These are phyloP conservation scores for Panicum miliaceum DNA, from an alignment of 176 grass and related monocot genomes.

Conservation along the genomic window DNA sequence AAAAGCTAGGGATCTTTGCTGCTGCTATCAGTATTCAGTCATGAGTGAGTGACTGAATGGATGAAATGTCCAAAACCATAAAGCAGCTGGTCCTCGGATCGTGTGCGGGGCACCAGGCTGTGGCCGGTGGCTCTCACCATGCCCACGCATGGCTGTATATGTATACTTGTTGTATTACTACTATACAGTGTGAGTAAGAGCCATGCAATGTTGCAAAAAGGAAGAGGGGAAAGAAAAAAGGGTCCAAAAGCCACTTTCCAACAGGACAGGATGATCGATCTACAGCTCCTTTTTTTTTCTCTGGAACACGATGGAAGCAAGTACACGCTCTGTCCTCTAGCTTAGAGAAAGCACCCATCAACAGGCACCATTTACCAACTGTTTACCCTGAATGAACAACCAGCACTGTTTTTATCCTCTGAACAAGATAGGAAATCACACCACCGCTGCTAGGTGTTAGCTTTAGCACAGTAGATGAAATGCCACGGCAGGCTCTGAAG, in stretches of 20 bases:
- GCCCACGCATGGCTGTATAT: not conserved
- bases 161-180: not conserved
- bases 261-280: not conserved
- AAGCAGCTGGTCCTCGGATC: conserved; percentile 38
- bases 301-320: conserved; percentile 24
- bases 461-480: not conserved
- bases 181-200: not conserved
- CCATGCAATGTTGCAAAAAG: conserved; percentile 10
- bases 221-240: not conserved
- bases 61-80: conserved; percentile 2
- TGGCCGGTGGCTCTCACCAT: not conserved
- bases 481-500: not conserved
- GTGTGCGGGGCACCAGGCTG: conserved; percentile 23
- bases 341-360: not conserved
- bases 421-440: not conserved
- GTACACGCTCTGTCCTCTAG: not conserved
- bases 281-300: not conserved
- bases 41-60: not conserved
- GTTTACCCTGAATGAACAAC: not conserved
- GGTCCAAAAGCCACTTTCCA: conserved; percentile 42
- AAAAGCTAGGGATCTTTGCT: conserved; percentile 14
- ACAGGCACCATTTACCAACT: not conserved
- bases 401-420: not conserved
- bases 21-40: too few relatives aligned
- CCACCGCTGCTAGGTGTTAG: not conserved